These are phyloP conservation scores for Rhizopogon rudus DNA, from an alignment of 768 basidiomycete species.

Conservation along the genomic window DNA sequence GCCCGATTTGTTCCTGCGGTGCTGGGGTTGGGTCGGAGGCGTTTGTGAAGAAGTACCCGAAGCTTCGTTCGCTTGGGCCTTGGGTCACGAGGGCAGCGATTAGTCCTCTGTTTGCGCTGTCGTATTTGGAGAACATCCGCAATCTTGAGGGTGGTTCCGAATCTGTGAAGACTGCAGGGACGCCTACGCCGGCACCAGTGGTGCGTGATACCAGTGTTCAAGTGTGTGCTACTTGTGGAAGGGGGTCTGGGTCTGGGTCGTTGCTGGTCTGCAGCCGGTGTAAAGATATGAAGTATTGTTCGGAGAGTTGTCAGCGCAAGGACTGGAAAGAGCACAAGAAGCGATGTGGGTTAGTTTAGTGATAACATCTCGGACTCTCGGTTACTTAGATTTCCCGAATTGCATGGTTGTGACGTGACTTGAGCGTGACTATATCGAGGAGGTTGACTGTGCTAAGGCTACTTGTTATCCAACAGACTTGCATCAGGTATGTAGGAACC, in stretches of 20 bases:
- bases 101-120: conserved; percentile 47
- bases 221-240: conserved; percentile 17
- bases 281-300: conserved; percentile 33
- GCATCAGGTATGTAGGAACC: neutral
- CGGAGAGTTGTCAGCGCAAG: conserved; percentile 37
- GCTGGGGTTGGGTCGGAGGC: conserved; percentile 39
- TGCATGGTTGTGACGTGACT: neutral
- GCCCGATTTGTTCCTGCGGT: conserved; percentile 52
- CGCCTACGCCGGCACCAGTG: neutral
- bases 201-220: neutral
- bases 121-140: conserved; percentile 40
- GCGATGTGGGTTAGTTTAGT: conserved; percentile 14
- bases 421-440: neutral
- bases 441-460: too few species aligned
- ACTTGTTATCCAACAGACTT: too few species aligned
- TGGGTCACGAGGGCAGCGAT: conserved; percentile 47
- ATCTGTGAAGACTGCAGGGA: neutral
- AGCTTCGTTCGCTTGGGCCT: conserved; percentile 25
- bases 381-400: too few species aligned
- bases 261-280: conserved; percentile 34
- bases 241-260: neutral
- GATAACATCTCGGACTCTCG: too few species aligned
- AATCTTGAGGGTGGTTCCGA: neutral
- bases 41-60: conserved; percentile 34
- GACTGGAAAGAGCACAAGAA: conserved; percentile 36